Evolutionary conservation across 1,284 basidiomycete genomes (phyloP).

Genomic region (Melanopsichium pennsylvanicum): DNA sequence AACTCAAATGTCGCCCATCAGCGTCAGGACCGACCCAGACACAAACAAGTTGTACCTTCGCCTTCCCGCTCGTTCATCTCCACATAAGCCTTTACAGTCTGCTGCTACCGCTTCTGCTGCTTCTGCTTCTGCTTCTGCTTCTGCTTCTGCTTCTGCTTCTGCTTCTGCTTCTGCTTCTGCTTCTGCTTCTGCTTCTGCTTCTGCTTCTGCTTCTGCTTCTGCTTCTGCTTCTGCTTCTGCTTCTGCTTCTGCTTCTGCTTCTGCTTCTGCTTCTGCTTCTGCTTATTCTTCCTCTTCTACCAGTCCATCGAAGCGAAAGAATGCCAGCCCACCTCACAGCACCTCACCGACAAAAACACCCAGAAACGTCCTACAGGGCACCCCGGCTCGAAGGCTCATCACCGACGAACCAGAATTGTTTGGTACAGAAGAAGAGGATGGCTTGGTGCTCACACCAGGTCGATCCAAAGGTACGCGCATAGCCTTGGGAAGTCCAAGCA

Average conservation of each 20-base stretch:
- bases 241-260: background rate
- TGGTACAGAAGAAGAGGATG: slow-evolving; percentile 41
- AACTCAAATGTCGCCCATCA: slow-evolving; percentile 41
- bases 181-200: too few relatives aligned
- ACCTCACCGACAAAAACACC: slow-evolving; percentile 38
- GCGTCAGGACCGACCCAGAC: slow-evolving; percentile 49
- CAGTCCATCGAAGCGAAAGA: slow-evolving; percentile 37
- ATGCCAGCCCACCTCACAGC: slow-evolving; percentile 16
- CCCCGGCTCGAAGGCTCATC: slow-evolving; percentile 20
- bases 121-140: too few relatives aligned
- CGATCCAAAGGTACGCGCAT: slow-evolving; percentile 28
- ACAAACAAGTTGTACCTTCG: slow-evolving; percentile 47
- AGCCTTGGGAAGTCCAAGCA: slow-evolving; percentile 28
- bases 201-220: too few relatives aligned
- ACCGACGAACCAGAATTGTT: slow-evolving; percentile 24
- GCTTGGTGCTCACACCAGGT: slow-evolving; percentile 44
- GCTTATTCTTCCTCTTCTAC: slow-evolving; percentile 2
- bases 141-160: too few relatives aligned
- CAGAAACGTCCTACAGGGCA: slow-evolving; percentile 8
- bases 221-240: too few relatives aligned
- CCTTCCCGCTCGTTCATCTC: too few relatives aligned
- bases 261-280: background rate
- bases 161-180: too few relatives aligned
- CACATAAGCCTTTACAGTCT: too few relatives aligned
- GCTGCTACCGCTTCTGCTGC: too few relatives aligned